phyloP scores from a whole-genome alignment of 345 rosid genomes.

The Eucalyptus curtisii region DNA sequence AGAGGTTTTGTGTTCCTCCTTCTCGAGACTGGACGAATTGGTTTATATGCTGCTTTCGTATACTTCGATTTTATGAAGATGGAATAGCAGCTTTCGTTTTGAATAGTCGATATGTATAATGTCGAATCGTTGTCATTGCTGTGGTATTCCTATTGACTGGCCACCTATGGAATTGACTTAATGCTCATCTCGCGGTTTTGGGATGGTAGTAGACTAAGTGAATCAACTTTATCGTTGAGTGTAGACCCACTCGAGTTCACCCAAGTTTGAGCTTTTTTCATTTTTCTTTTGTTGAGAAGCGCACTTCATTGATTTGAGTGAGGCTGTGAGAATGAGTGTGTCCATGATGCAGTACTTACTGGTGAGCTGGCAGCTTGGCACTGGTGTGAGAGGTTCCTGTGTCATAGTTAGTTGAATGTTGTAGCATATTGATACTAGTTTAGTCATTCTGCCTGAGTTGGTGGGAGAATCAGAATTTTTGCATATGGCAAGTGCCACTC shows the following conservation, averaged over 20 bases:
- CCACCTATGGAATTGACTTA: not conserved
- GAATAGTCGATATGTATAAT: not conserved
- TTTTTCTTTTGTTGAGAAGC: not conserved
- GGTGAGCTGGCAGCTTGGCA: not conserved
- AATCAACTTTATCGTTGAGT: not conserved
- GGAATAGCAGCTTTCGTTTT: not conserved
- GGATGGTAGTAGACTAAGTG: not conserved
- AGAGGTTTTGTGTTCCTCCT: not conserved
- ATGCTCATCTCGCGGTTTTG: not conserved
- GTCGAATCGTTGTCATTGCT: not conserved
- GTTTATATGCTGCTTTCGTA: not conserved
- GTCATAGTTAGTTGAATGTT: not conserved
- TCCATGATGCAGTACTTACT: not conserved
- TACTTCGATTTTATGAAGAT: not conserved
- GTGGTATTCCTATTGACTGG: not conserved
- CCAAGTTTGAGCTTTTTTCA: not conserved
- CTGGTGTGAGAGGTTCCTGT: not conserved
- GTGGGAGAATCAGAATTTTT: not conserved
- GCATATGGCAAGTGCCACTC: not conserved
- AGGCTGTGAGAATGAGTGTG: not conserved
- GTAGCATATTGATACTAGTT: not conserved
- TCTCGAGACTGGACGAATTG: not conserved
- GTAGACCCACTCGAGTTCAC: not conserved
- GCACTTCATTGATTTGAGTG: not conserved
- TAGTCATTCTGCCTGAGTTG: not conserved